Percentiles rank a stretch among this genome's conserved stretches.
Conservation (phyloP, 768 basidiomycete species). For the Zangia roseola region DNA sequence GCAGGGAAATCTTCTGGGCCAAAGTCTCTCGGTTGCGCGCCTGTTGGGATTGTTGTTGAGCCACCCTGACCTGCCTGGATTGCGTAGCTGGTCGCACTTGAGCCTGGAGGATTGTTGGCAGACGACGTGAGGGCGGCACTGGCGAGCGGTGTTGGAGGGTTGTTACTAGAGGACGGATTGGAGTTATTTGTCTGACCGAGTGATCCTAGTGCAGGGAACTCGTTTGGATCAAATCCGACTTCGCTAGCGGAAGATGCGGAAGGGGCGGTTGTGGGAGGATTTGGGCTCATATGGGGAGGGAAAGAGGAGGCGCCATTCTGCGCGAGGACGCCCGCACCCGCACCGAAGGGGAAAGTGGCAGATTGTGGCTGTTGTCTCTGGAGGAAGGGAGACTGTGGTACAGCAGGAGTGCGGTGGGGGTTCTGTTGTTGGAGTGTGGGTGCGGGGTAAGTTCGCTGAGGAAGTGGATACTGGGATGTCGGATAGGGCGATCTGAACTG, state of each 20-base stretch:
- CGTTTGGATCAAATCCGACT: constrained; percentile 80
- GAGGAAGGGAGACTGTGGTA: constrained; percentile 63
- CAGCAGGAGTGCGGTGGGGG: constrained; percentile 57
- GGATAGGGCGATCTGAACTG: constrained; percentile 60
- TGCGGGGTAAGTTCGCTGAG: constrained; percentile 31
- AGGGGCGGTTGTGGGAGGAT: constrained; percentile 48
- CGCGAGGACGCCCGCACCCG: constrained; percentile 41
- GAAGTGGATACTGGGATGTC: constrained; percentile 34
- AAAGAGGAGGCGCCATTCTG: constrained; percentile 57
- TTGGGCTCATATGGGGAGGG: constrained; percentile 57
- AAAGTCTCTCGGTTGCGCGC: constrained; percentile 41
- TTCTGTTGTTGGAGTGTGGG: constrained; percentile 53
- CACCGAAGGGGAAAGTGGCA: constrained; percentile 61
- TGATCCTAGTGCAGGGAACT: constrained; percentile 82
- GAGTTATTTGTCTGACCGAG: constrained; percentile 48
- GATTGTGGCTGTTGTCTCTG: constrained; percentile 48
- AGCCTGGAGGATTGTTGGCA: constrained; percentile 29
- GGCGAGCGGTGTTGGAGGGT: constrained; percentile 29
- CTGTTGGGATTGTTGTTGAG: constrained; percentile 12
- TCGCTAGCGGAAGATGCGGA: constrained; percentile 68
- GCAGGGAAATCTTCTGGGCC: constrained; percentile 92
- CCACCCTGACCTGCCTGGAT: constrained; percentile 68
- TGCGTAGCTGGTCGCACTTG: constrained; percentile 68
- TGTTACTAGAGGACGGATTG: constrained; percentile 37
- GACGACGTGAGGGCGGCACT: constrained; percentile 23